A percentile compares a stretch with the other conserved stretches of the same genome.
Evolutionary conservation across 129 eudicot species (phyloP).

Genomic region (Flaveria trinervia): DNA sequence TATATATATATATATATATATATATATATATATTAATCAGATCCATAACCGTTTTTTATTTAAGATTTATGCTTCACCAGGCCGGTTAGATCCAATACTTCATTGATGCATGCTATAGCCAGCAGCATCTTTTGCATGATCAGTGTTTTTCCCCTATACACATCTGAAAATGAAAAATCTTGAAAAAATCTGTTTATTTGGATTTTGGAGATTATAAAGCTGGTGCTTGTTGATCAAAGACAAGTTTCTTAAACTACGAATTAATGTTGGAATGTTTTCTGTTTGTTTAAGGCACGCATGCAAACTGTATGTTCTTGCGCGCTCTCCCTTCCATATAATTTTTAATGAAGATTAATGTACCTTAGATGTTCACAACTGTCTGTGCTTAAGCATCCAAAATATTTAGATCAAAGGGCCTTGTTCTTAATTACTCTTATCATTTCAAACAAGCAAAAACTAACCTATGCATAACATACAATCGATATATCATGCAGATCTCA

Average conservation of each 20-base stretch:
- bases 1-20: no score
- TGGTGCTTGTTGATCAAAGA: neutral
- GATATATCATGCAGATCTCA: slow-evolving; percentile 45
- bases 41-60: neutral
- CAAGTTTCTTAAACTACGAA: slow-evolving; percentile 15
- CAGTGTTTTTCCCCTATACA: neutral
- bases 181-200: neutral
- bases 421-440: neutral
- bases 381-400: slow-evolving; percentile 29
- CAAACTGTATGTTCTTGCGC: slow-evolving; percentile 4
- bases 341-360: neutral
- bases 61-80: neutral
- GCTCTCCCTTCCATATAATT: neutral
- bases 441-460: neutral
- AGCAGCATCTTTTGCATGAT: neutral
- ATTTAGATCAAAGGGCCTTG: neutral
- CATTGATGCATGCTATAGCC: no score
- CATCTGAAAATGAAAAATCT: neutral
- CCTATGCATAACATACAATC: neutral
- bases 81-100: no score
- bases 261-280: slow-evolving; percentile 9
- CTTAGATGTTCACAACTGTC: slow-evolving; percentile 16
- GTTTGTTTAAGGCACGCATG: neutral
- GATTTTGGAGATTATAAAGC: slow-evolving; percentile 1
- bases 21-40: no score